These are phyloP conservation scores for Apiotrichum porosum DNA, from an alignment of 1,284 basidiomycete species.

Conservation along the genomic window DNA sequence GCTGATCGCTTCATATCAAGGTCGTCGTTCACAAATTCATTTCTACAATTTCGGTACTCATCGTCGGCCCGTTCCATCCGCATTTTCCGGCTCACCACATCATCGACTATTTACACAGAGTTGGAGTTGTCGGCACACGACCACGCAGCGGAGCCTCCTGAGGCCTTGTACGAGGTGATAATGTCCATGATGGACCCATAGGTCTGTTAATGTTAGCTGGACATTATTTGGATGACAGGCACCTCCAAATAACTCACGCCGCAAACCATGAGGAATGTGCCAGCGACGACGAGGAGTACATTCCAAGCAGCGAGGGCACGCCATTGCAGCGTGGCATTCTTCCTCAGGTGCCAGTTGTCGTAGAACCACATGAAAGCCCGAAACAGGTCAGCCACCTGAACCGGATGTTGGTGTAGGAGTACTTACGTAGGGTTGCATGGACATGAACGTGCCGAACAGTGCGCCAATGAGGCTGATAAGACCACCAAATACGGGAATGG, in stretches of 20 bases:
- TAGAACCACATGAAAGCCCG: conserved; percentile 29
- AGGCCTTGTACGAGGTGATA: conserved; percentile 3
- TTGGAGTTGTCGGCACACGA: conserved; percentile 23
- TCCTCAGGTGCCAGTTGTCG: conserved; percentile 24
- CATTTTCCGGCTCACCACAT: too few relatives aligned
- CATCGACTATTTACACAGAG: conserved; percentile 3
- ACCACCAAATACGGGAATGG: conserved; percentile 23
- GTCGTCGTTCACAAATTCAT: too few relatives aligned
- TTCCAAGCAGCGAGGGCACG: conserved; percentile 17
- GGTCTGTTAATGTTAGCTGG: conserved; percentile 6
- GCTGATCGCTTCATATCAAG: too few relatives aligned
- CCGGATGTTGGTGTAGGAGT: too few relatives aligned
- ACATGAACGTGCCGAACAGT: conserved; percentile 17
- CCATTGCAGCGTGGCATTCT: not conserved
- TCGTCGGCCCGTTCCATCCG: too few relatives aligned
- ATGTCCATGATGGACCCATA: conserved; percentile 23
- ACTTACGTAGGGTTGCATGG: conserved; percentile 11
- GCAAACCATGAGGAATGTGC: conserved; percentile 27
- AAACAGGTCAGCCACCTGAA: too few relatives aligned
- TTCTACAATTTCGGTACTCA: too few relatives aligned
- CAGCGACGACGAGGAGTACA: conserved; percentile 21
- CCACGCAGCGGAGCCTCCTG: conserved; percentile 11
- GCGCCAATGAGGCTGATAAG: conserved; percentile 30
- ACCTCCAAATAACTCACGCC: conserved; percentile 7
- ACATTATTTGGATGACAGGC: too few relatives aligned